These are phyloP conservation scores for Volvox carteri DNA, from an alignment of 163 green algal species.

Conservation along the genomic window DNA sequence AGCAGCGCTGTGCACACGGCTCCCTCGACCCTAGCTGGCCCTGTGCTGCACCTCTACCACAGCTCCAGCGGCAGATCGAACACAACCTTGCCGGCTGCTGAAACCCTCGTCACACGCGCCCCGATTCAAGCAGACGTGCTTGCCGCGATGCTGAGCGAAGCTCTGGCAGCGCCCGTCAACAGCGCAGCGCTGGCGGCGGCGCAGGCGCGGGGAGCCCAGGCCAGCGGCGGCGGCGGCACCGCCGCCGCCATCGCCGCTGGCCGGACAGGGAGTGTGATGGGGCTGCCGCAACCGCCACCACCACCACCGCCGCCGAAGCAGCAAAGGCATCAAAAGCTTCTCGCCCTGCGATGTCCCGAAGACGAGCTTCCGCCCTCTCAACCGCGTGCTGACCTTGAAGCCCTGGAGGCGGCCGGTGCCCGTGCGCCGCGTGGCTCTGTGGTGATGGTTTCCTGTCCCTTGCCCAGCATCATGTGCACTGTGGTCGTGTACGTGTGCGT, in stretches of 20 bases:
- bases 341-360: constrained; percentile 10
- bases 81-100: not conserved
- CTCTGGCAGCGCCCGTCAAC: not conserved
- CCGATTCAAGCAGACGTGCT: not conserved
- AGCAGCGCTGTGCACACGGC: not conserved
- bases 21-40: not conserved
- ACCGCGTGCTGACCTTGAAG: constrained; percentile 4
- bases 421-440: not conserved
- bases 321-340: not conserved
- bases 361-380: constrained; percentile 9
- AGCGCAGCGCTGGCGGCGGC: not conserved
- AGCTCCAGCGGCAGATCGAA: not conserved
- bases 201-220: not conserved
- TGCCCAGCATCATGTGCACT: constrained; percentile 22
- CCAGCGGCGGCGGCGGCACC: not conserved
- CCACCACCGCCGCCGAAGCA: no score
- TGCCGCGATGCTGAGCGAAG: not conserved
- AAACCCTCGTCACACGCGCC: constrained; percentile 18
- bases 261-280: no score
- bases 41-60: constrained; percentile 40
- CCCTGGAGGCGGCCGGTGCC: constrained; percentile 1
- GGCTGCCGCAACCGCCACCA: no score
- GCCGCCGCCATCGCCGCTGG: not conserved
- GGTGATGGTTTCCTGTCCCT: constrained; percentile 15
- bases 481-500: constrained; percentile 10